Evolutionary conservation across 768 basidiomycete species (phyloP).

Genomic region (Russula dissimulans): DNA sequence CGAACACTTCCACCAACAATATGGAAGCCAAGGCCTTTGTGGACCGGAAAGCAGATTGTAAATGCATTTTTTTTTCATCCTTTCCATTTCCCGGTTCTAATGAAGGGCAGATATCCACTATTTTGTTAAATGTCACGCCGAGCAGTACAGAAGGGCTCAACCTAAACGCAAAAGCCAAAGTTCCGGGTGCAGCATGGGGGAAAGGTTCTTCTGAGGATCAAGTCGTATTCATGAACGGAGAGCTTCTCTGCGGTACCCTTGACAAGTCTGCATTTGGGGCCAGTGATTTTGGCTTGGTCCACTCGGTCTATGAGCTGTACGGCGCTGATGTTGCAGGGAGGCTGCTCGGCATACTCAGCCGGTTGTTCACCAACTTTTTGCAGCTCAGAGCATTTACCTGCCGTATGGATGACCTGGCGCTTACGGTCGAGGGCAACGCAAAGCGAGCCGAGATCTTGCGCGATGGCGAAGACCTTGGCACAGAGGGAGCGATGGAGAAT

Average conservation of each 20-base stretch:
- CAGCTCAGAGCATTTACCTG: slow-evolving; percentile 97
- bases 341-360: slow-evolving; percentile 85
- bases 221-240: slow-evolving; percentile 86
- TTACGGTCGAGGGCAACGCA: slow-evolving; percentile 74
- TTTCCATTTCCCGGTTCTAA: not conserved
- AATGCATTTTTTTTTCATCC: slow-evolving; percentile 22
- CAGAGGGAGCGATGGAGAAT: slow-evolving; percentile 82
- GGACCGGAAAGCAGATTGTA: slow-evolving; percentile 98
- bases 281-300: slow-evolving; percentile 90
- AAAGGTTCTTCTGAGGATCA: slow-evolving; percentile 69
- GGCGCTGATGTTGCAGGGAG: slow-evolving; percentile 83
- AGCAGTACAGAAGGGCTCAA: slow-evolving; percentile 70
- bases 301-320: slow-evolving; percentile 94
- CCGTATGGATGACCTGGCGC: slow-evolving; percentile 93
- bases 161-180: slow-evolving; percentile 78
- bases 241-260: slow-evolving; percentile 85
- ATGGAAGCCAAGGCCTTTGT: slow-evolving; percentile 82
- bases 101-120: slow-evolving; percentile 71
- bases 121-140: slow-evolving; percentile 88
- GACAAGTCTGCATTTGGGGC: slow-evolving; percentile 98
- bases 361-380: slow-evolving; percentile 93
- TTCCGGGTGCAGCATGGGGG: slow-evolving; percentile 82
- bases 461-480: slow-evolving; percentile 63
- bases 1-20: slow-evolving; percentile 84
- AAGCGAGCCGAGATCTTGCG: slow-evolving; percentile 59